Conservation (phyloP, 768 basidiomycete genomes). For the Suillus clintonianus region DNA sequence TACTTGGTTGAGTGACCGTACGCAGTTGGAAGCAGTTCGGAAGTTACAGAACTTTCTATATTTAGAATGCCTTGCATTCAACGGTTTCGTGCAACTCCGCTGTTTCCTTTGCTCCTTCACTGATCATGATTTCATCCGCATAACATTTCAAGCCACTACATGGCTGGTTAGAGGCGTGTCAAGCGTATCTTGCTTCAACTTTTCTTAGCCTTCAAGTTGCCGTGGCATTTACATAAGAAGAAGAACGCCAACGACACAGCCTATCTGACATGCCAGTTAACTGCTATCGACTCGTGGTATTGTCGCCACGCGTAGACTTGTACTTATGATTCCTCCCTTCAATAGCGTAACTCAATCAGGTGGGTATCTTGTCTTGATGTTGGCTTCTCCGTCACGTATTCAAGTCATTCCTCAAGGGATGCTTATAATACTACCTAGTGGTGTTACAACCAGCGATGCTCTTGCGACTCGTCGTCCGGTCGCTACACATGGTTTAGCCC, state of each 20-base stretch:
- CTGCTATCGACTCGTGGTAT: background rate
- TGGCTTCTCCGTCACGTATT: background rate
- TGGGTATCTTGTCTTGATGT: background rate
- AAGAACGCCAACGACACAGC: background rate
- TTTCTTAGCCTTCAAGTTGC: background rate
- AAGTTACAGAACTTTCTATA: no score
- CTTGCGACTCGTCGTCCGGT: no score
- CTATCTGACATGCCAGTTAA: background rate
- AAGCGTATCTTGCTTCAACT: background rate
- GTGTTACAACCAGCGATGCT: background rate
- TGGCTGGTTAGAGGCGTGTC: background rate
- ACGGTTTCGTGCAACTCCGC: background rate
- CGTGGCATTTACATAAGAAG: background rate
- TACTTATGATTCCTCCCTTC: background rate
- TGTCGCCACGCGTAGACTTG: background rate
- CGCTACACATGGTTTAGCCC: background rate
- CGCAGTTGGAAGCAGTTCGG: no score
- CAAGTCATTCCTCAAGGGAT: background rate
- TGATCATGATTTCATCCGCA: conserved; percentile 23
- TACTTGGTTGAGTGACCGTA: background rate
- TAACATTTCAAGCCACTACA: conserved; percentile 23
- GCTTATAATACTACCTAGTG: background rate
- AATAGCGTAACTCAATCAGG: background rate
- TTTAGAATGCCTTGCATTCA: no score
- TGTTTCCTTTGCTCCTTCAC: background rate